phyloP scores from a whole-genome alignment of 257 asterid species.

The Primulina huaijiensis region DNA sequence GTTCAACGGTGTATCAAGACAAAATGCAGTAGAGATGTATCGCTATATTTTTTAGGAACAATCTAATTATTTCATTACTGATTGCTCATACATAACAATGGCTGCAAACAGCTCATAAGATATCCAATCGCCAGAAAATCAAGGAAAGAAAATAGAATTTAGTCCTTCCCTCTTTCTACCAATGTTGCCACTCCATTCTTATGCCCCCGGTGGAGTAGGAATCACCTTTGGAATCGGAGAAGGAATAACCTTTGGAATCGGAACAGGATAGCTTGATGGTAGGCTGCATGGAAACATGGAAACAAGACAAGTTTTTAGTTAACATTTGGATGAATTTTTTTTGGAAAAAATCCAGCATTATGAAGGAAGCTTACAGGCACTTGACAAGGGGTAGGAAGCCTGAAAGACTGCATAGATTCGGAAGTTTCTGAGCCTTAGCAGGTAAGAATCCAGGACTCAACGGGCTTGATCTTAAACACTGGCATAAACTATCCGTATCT shows the following conservation, averaged over 20 bases:
- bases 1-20: too few relatives aligned
- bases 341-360: too few relatives aligned
- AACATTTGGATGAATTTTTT: neutral
- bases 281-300: neutral
- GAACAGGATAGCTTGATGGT: conserved; percentile 9
- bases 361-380: conserved; percentile 24
- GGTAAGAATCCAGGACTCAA: conserved; percentile 7
- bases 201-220: neutral
- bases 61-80: too few relatives aligned
- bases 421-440: conserved; percentile 24
- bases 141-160: neutral
- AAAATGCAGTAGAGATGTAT: neutral
- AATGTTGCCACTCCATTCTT: neutral
- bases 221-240: neutral
- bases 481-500: conserved; percentile 22
- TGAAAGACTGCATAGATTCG: conserved; percentile 23
- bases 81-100: neutral
- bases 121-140: neutral
- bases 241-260: neutral
- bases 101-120: conserved; percentile 1
- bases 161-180: neutral
- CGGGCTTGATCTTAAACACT: conserved; percentile 5
- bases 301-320: neutral
- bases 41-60: neutral
- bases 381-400: conserved; percentile 16